These are phyloP conservation scores for Euphorbia celastroides DNA, from an alignment of 441 rosid genomes.

Conservation along the genomic window DNA sequence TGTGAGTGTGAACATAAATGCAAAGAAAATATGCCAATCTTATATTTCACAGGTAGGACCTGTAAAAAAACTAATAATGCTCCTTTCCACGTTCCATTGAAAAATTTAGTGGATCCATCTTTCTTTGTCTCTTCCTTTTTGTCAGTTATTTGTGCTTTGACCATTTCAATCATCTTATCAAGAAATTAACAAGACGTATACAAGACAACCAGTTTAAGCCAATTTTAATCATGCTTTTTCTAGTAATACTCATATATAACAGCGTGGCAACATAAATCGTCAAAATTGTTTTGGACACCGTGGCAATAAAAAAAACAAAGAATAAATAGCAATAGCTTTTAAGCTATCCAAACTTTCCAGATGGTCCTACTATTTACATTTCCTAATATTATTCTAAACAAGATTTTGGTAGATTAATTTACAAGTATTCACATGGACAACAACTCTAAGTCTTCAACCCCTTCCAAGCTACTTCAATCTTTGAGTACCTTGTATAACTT, in stretches of 20 bases:
- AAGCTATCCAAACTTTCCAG: background rate
- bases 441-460: background rate
- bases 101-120: background rate
- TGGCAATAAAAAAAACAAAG: background rate
- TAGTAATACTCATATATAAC: background rate
- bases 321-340: background rate
- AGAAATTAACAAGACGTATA: background rate
- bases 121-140: background rate
- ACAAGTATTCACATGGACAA: constrained; percentile 6
- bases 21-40: constrained; percentile 5
- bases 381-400: background rate
- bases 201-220: background rate
- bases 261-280: background rate
- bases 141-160: background rate
- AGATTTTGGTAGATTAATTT: background rate
- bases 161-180: background rate
- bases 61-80: background rate
- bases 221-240: background rate
- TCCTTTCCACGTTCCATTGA: background rate
- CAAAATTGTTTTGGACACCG: background rate
- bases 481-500: constrained; percentile 3
- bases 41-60: constrained; percentile 3
- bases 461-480: background rate
- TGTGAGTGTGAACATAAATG: constrained; percentile 10
- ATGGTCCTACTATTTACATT: background rate